A percentile compares a stretch with the other conserved stretches of the same genome.
Evolutionary conservation across 768 basidiomycete genomes (phyloP).

Genomic region (Exidia glandulosa): DNA sequence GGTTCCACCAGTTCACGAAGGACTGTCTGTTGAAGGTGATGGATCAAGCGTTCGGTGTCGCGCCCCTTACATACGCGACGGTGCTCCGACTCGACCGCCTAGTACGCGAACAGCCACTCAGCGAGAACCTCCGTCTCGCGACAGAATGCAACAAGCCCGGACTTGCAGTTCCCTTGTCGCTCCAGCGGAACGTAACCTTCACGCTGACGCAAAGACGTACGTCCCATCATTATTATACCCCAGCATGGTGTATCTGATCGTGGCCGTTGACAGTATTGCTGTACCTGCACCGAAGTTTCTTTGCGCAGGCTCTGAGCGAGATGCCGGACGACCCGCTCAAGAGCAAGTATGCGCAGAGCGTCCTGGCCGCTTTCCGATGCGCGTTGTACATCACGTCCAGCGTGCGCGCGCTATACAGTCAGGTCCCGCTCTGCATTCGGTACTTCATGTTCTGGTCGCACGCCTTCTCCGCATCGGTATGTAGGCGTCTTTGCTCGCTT

Average conservation of each 20-base stretch:
- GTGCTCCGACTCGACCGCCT: slow-evolving; percentile 7
- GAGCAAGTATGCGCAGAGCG: slow-evolving; percentile 63
- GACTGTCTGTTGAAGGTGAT: slow-evolving; percentile 7
- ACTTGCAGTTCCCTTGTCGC: neutral
- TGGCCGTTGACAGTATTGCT: slow-evolving; percentile 35
- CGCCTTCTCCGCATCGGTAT: slow-evolving; percentile 34
- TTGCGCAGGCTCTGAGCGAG: slow-evolving; percentile 59
- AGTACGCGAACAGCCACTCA: slow-evolving; percentile 11
- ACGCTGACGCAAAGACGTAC: neutral
- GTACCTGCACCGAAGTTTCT: slow-evolving; percentile 60
- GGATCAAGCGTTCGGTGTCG: slow-evolving; percentile 7
- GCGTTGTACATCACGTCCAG: slow-evolving; percentile 53
- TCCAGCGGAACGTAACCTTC: neutral
- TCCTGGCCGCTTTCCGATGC: slow-evolving; percentile 59
- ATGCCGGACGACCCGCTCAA: slow-evolving; percentile 58
- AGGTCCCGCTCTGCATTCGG: slow-evolving; percentile 48
- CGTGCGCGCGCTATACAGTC: slow-evolving; percentile 40
- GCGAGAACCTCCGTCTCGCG: neutral
- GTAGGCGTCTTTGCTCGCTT: slow-evolving; percentile 5
- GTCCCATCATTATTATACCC: neutral
- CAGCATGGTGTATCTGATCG: too few relatives aligned
- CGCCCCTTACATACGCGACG: slow-evolving; percentile 8
- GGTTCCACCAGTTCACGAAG: slow-evolving; percentile 4
- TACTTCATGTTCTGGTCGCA: slow-evolving; percentile 60
- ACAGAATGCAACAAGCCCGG: neutral